These are phyloP conservation scores for Aspergillus novoparasiticus DNA, from an alignment of 2,329 filamentous ascomycete species.

Conservation along the genomic window DNA sequence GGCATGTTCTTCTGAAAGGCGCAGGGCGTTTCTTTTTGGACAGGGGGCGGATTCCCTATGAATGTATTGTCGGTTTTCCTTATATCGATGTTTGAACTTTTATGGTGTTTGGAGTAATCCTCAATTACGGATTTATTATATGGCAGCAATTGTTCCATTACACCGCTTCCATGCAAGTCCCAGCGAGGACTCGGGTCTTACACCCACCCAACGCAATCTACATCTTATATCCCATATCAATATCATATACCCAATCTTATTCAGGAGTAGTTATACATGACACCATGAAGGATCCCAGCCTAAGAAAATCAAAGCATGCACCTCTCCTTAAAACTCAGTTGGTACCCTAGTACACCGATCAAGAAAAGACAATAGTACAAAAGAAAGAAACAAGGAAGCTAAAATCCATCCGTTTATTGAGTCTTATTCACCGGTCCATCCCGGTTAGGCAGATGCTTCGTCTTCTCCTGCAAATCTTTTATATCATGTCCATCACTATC, in stretches of 20 bases:
- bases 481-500: constrained; percentile 48
- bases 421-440: constrained; percentile 42
- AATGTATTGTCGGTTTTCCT: neutral
- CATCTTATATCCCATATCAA: neutral
- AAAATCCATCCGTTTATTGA: constrained; percentile 10
- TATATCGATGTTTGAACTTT: neutral
- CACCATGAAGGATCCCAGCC: neutral
- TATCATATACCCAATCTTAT: neutral
- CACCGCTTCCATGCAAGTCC: neutral
- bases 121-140: neutral
- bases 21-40: constrained; percentile 1
- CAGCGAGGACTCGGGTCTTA: neutral
- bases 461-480: constrained; percentile 59
- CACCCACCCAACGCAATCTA: neutral
- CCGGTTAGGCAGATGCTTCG: constrained; percentile 47
- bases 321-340: neutral
- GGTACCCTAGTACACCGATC: neutral
- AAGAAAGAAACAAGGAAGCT: constrained; percentile 10
- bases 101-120: neutral
- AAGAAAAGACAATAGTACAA: neutral
- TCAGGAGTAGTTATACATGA: neutral
- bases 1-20: neutral
- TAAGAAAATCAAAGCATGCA: neutral
- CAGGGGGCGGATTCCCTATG: neutral
- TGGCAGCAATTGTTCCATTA: neutral